Percentiles rank a stretch among this genome's conserved stretches.
Evolutionary conservation across 2,329 filamentous ascomycete species (phyloP).

Genomic region (Dactylellina haptotyla): DNA sequence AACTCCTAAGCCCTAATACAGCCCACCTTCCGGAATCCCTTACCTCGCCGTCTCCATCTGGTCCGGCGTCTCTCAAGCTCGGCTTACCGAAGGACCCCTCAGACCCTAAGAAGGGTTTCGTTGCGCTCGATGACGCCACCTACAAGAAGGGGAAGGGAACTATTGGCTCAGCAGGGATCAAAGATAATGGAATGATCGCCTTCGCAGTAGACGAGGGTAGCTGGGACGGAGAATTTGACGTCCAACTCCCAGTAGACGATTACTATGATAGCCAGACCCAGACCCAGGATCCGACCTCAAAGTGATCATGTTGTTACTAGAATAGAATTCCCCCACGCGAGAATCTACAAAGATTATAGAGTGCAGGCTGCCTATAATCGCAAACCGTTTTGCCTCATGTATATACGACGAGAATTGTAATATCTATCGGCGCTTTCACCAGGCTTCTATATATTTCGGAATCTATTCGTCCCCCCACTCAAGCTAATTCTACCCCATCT

Average conservation of each 20-base stretch:
- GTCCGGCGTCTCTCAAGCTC: conserved; percentile 10
- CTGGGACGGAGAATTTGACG: conserved; percentile 42
- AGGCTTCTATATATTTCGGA: background rate
- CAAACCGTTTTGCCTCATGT: too few relatives aligned
- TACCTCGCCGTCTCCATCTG: background rate
- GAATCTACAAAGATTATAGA: too few relatives aligned
- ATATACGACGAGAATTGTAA: too few relatives aligned
- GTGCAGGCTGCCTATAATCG: too few relatives aligned
- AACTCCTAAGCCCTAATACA: conserved; percentile 8
- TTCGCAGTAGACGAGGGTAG: conserved; percentile 14
- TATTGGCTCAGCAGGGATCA: conserved; percentile 10
- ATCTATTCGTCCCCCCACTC: background rate
- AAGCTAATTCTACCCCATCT: background rate
- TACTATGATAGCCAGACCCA: conserved; percentile 35
- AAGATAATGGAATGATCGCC: conserved; percentile 18
- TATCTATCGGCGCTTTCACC: too few relatives aligned
- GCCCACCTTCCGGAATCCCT: conserved; percentile 26
- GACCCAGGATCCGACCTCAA: conserved; percentile 5
- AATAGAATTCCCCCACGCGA: background rate
- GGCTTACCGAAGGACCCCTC: conserved; percentile 31
- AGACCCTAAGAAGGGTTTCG: conserved; percentile 17
- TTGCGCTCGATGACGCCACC: conserved; percentile 7
- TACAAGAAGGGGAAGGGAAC: conserved; percentile 21
- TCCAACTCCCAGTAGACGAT: conserved; percentile 23
- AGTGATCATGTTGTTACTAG: background rate